Evolutionary conservation across 169 alveolate genomes (phyloP), one percentile per base, ranked within the genome.

Genomic region (Cystoisospora suis): DNA sequence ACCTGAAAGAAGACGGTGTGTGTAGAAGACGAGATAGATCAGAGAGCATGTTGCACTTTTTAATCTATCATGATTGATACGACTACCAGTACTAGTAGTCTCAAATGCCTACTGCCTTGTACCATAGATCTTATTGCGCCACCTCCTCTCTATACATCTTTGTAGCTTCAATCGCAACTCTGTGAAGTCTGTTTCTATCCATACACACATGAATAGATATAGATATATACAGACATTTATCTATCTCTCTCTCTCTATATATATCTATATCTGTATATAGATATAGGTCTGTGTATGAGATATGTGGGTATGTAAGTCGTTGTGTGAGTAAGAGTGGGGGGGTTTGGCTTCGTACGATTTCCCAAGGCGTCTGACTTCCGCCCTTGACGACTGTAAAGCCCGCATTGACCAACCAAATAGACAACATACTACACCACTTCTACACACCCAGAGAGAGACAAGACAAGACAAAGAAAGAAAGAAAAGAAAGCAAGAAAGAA

Each of bases 341-440:
- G 29, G 75, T 6, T 20, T 61, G 7, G 6, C 20, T 61, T 27
- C 53, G 15, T 72, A 72, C 53, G 2, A 72, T 7, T 9, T 72
- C 27, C 83, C 56, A 72, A 4, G n/a, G 83, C 3, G 83, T 72
- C 53, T 34, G 83, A 2, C 40, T 46, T 15, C 83, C 83, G 1
- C 83, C 83, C 32, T 72, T 72, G 56, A 72, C 36, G 32, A 72
- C 20, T 9, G 83, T 72, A 53, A 72, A 34, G 20, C 12, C 56
- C 46, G 42, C 27, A 34, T 72, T 72, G 58, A 40, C 32, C 32
- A 38, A 46, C 36, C 42, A 72, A 12, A 72, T 34, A 9, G 42
- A n/a, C 23, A 72, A 40, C 83, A 72, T 40, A 53, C 20, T 56
- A 53, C 23, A 9, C 83, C 83, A 72, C 45, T 72, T 72, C 83